Conservation (phyloP, 257 asterid genomes). For the Penstemon barbatus region DNA sequence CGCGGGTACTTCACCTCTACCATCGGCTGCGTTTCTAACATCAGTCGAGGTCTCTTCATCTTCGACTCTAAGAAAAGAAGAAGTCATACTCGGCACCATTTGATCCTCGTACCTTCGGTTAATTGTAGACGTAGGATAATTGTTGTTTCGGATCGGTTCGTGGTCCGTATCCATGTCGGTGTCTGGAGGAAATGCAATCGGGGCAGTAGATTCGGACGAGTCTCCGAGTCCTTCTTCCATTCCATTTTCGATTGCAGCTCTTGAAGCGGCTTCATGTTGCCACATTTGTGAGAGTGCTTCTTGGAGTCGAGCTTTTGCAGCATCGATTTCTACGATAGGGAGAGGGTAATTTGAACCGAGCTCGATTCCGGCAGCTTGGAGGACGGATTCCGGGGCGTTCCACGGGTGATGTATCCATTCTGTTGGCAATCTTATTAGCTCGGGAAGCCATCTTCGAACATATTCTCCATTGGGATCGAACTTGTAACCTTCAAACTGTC, state of each 20-base stretch:
- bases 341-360: constrained; percentile 93
- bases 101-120: constrained; percentile 68
- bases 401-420: constrained; percentile 98
- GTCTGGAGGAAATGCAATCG: constrained; percentile 73
- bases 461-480: constrained; percentile 92
- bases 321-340: constrained; percentile 66
- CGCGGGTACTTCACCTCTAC: constrained; percentile 82
- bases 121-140: constrained; percentile 27
- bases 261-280: constrained; percentile 69
- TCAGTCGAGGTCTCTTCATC: constrained; percentile 63
- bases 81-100: constrained; percentile 94
- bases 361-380: constrained; percentile 93
- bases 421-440: constrained; percentile 79
- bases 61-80: constrained; percentile 58
- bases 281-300: constrained; percentile 84
- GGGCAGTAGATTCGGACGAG: constrained; percentile 56
- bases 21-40: constrained; percentile 44
- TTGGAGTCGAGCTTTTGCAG: constrained; percentile 67
- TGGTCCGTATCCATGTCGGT: constrained; percentile 63
- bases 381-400: constrained; percentile 84
- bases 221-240: constrained; percentile 95
- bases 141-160: constrained; percentile 54
- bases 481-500: constrained; percentile 83
- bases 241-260: constrained; percentile 68
- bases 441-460: constrained; percentile 97